Evolutionary conservation across 371 early-diverging fungal genomes (phyloP), one percentile per base, ranked within the genome.

Genomic region (Funneliformis caledonium): DNA sequence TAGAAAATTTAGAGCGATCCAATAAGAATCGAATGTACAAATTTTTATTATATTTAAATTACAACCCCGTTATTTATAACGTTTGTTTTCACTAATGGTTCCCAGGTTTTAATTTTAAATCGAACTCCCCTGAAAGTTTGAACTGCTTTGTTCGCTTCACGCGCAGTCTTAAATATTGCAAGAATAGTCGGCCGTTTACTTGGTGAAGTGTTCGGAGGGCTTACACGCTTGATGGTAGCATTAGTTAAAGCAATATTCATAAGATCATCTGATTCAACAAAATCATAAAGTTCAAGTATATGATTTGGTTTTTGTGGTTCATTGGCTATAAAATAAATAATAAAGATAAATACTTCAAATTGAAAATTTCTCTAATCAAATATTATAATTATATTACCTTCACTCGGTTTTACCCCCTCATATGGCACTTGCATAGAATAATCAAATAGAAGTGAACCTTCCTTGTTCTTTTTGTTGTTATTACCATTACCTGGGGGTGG

Each of bases 381-480:
- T 33, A 11, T 45, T 19, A 31, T 31, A n/a, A 65, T 33, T 31
- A 65, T 43, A 45, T 62, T 47, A 76, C 76, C 76, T 60, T 76
- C 76, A n/a, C 76, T 76, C 10, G 76, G 76, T 43, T 76, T 76
- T 7, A 76, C 76, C 11, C 76, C 76, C 37, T 76, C 76, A 62
- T 76, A 76, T 12, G 76, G 76, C 43, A 56, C 76, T 76, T 76
- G 76, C 47, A 64, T 31, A 16, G 62, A 62, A 76, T 76, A 76
- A 64, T 76, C 76, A 76, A 76, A 76, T 43, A 76, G 43, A 37
- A 76, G 76, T 16, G 64, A 37, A 47, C 62, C 14, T 1, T 76
- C 45, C 19, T 64, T 47, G 11, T 62, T 76, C 11, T 64, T 64
- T 26, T 31, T 64, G 14, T 26, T 64, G 26, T 64, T 31, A 26